These are phyloP conservation scores for Ilex paraguariensis DNA, from an alignment of 305 asterid species.

Conservation along the genomic window DNA sequence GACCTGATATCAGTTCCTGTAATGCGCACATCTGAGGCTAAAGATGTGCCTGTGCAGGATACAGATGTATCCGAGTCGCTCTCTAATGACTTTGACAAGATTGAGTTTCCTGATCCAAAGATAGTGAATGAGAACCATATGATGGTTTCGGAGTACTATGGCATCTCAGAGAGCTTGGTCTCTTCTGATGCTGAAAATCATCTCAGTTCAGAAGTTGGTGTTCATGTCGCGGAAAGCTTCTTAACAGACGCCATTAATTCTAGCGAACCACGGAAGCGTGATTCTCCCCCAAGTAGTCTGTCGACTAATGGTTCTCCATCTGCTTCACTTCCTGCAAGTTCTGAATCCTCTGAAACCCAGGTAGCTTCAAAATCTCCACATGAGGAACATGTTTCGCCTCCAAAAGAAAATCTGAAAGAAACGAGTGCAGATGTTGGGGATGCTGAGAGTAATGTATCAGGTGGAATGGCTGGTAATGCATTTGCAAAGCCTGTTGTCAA, in stretches of 20 bases:
- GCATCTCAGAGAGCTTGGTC: constrained; percentile 52
- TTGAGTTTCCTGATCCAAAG: constrained; percentile 96
- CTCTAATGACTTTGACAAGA: constrained; percentile 53
- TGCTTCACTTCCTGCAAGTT: constrained; percentile 40
- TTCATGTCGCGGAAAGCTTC: constrained; percentile 26
- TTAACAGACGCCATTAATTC: constrained; percentile 17
- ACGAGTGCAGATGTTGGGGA: constrained; percentile 18
- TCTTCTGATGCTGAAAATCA: constrained; percentile 58
- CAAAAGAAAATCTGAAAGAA: constrained; percentile 26
- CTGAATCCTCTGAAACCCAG: constrained; percentile 36
- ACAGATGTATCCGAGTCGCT: constrained; percentile 28
- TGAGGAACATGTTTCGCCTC: constrained; percentile 27
- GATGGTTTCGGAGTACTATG: constrained; percentile 85
- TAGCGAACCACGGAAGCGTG: constrained; percentile 16
- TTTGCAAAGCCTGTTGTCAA: constrained; percentile 31
- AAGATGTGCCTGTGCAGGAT: constrained; percentile 30
- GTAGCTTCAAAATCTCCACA: constrained; percentile 27
- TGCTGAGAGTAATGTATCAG: constrained; percentile 17
- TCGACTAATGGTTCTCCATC: constrained; percentile 31
- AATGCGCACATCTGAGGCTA: constrained; percentile 25
- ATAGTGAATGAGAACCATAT: constrained; percentile 68
- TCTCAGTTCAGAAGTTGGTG: constrained; percentile 36
- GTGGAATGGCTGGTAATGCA: constrained; percentile 2
- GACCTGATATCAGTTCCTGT: constrained; percentile 61
- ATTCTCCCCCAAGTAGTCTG: constrained; percentile 40